These are phyloP conservation scores for Gardenia jasminoides DNA, from an alignment of 257 asterid genomes.

Conservation along the genomic window DNA sequence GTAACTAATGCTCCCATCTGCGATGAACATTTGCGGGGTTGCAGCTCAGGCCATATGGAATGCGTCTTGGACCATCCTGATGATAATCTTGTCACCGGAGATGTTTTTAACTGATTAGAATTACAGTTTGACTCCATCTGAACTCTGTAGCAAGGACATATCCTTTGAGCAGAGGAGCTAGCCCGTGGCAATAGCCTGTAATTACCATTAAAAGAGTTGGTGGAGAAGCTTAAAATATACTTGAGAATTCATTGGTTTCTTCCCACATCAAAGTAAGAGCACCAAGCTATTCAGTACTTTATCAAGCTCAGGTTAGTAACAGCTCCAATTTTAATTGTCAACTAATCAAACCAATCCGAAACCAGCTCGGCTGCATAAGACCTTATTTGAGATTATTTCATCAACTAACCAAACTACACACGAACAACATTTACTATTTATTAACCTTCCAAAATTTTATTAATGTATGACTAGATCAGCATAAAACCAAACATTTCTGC, in stretches of 20 bases:
- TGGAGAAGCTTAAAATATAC: background rate
- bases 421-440: background rate
- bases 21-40: slow-evolving; percentile 29
- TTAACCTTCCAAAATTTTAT: background rate
- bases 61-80: slow-evolving; percentile 44
- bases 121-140: slow-evolving; percentile 46
- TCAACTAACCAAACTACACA: background rate
- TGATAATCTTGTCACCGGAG: slow-evolving; percentile 42
- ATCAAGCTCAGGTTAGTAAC: background rate
- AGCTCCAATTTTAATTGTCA: background rate
- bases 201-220: background rate
- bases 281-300: background rate
- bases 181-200: slow-evolving; percentile 54
- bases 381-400: background rate
- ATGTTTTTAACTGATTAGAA: slow-evolving; percentile 39
- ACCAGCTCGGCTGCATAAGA: too few relatives aligned
- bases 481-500: background rate
- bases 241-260: background rate
- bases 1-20: slow-evolving; percentile 54
- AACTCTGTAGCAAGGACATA: slow-evolving; percentile 53
- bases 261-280: background rate
- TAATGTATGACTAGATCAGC: background rate
- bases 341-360: too few relatives aligned
- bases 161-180: slow-evolving; percentile 42
- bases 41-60: slow-evolving; percentile 26